phyloP scores from a whole-genome alignment of 2,329 filamentous ascomycete genomes.

The Stagonosporopsis chrysanthemi region DNA sequence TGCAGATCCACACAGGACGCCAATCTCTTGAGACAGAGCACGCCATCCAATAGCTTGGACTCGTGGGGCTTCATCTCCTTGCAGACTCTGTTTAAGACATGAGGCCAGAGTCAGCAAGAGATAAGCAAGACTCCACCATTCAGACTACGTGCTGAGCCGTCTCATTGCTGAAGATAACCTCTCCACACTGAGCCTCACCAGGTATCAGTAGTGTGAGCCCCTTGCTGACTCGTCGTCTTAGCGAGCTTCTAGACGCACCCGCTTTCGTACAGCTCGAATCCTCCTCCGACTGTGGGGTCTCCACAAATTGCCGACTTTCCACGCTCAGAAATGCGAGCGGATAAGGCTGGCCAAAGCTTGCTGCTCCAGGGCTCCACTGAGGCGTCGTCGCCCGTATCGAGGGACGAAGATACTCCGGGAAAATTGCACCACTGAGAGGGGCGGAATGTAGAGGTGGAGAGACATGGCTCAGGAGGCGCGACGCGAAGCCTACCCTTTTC shows the following conservation, averaged over 20 bases:
- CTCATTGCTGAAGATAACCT: conserved; percentile 9
- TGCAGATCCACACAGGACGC: conserved; percentile 21
- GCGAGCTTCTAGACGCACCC: conserved; percentile 34
- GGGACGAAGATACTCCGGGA: conserved; percentile 22
- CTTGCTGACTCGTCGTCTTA: conserved; percentile 30
- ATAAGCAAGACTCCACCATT: conserved; percentile 31
- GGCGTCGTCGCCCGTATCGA: conserved; percentile 18
- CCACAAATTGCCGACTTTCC: conserved; percentile 22
- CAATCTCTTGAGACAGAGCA: conserved; percentile 26
- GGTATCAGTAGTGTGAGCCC: conserved; percentile 18
- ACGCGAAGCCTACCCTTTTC: conserved; percentile 17
- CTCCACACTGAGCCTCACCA: conserved; percentile 9
- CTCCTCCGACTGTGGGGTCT: conserved; percentile 30
- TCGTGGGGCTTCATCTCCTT: conserved; percentile 24
- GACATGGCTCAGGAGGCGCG: conserved; percentile 2
- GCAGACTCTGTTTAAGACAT: conserved; percentile 15
- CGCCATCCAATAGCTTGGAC: conserved; percentile 18
- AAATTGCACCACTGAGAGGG: conserved; percentile 23
- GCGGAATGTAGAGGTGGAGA: conserved; percentile 13
- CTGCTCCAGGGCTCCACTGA: conserved; percentile 12
- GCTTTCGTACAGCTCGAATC: conserved; percentile 21
- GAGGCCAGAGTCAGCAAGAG: conserved; percentile 19
- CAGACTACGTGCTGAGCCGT: conserved; percentile 15
- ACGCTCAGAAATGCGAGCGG: conserved; percentile 19
- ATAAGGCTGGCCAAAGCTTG: conserved; percentile 25